Base-by-base conservation (phyloP, 306 rosid genomes). In the Pueraria montana region DNA sequence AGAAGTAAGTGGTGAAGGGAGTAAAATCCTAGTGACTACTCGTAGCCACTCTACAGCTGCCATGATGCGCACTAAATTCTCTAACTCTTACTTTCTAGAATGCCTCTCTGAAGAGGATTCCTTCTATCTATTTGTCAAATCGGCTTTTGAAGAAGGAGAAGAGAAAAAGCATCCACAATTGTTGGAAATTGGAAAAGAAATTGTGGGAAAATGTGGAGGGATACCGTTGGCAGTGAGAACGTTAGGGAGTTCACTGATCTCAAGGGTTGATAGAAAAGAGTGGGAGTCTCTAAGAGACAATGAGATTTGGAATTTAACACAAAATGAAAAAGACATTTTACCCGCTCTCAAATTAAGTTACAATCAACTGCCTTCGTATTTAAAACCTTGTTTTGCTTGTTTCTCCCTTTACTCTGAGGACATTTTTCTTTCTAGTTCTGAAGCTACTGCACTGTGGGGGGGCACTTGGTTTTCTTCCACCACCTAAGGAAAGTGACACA, bases 111-210 rank as follows among this genome's bases (percentile, higher is more conserved):
- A 8, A 1, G 4, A 80, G 5, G 69, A 65, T 11, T 88, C 77
- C 5, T 6, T 45, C 38, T 80, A 81, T 12, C 56, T 84, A 6
- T 81, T 88, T 14, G 3, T 13, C 16, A 84, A 74, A 83, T 62
- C 21, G 62, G 88, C 89, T 62, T 88, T 86, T 21, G 21, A 21
- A 40, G 76, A 65, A 16, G 77, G 49, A 4, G 74, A 50, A 16
- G 32, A 79, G 34, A 34, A 4, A 17, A 58, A 6, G 0, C 9
- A 71, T 38, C 83, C 80, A 5, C n/a, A 81, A 1, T 21, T 87
- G 8, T 23, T 70, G 16, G 9, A 61, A 9, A 78, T 58, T 10
- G 65, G 17, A 1, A 11, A 3, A 58, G 34, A 23, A 4, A 21
- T 58, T 23, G 65, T 58, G 6, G 23, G 1, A 3, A 58, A 58